phyloP scores from a whole-genome alignment of 768 basidiomycete genomes.

The Gloeopeniophorella convolvens region DNA sequence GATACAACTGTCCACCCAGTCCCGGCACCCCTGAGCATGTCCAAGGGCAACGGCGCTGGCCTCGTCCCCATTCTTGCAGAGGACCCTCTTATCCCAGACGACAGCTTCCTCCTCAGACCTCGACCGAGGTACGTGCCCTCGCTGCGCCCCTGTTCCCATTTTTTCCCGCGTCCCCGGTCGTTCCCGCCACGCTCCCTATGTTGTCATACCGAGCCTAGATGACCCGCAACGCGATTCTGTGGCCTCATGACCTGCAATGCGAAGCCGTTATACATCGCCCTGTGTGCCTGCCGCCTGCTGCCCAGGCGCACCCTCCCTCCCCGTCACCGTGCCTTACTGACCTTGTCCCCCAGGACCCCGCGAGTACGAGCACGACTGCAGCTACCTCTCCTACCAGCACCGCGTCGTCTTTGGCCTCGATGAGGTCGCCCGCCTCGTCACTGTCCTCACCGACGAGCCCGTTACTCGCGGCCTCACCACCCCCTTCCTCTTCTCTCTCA shows the following conservation, averaged over 20 bases:
- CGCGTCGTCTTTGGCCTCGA: conserved; percentile 74
- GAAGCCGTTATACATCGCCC: neutral
- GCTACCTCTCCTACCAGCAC: conserved; percentile 64
- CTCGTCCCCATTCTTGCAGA: conserved; percentile 33
- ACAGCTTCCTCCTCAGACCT: conserved; percentile 25
- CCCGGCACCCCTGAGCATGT: conserved; percentile 35
- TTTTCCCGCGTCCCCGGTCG: neutral
- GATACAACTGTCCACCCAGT: no score
- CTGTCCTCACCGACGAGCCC: conserved; percentile 62
- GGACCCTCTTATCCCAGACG: conserved; percentile 28
- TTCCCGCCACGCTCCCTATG: no score
- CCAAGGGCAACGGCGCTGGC: conserved; percentile 28
- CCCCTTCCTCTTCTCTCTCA: conserved; percentile 87
- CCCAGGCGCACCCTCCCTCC: no score
- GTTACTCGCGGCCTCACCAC: conserved; percentile 68
- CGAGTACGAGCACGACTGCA: conserved; percentile 43
- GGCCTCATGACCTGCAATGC: neutral
- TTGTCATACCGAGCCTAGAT: no score
- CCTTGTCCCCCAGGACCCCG: neutral
- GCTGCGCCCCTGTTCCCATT: neutral
- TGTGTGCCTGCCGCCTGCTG: neutral
- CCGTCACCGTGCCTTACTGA: neutral
- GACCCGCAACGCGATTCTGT: conserved; percentile 12
- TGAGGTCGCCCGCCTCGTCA: conserved; percentile 62
- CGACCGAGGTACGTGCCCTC: neutral